Evolutionary conservation across 2,329 filamentous ascomycete genomes (phyloP).

Genomic region (Nigrospora osmanthi): DNA sequence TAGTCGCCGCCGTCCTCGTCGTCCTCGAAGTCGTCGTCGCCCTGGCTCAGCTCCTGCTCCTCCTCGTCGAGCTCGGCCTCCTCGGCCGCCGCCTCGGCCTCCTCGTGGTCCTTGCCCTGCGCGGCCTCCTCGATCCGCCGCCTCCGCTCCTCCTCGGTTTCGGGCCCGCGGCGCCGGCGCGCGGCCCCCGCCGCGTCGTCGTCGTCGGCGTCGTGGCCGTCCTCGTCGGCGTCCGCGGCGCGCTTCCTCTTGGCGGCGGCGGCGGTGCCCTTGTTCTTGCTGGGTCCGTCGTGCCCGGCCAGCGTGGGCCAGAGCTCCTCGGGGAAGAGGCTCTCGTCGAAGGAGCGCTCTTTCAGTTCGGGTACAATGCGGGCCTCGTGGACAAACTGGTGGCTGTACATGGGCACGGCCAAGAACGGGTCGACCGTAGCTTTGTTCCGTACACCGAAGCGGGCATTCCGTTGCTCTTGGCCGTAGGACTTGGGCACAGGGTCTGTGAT

Average conservation of each 20-base stretch:
- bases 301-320: conserved; percentile 47
- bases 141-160: conserved; percentile 25
- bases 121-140: conserved; percentile 20
- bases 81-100: conserved; percentile 18
- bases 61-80: conserved; percentile 33
- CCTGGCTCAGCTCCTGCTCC: conserved; percentile 30
- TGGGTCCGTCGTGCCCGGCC: conserved; percentile 30
- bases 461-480: conserved; percentile 49
- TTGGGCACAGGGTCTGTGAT: conserved; percentile 30
- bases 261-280: conserved; percentile 18
- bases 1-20: conserved; percentile 54
- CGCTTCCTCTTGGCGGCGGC: conserved; percentile 28
- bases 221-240: conserved; percentile 31
- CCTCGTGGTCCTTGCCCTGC: conserved; percentile 26
- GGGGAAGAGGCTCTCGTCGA: conserved; percentile 45
- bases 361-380: conserved; percentile 44
- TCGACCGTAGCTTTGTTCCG: conserved; percentile 48
- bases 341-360: conserved; percentile 41
- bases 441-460: conserved; percentile 47
- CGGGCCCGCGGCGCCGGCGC: conserved; percentile 12
- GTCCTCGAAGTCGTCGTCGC: conserved; percentile 38
- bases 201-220: conserved; percentile 15
- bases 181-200: conserved; percentile 8
- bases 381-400: conserved; percentile 48
- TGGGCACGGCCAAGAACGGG: conserved; percentile 51